Conservation (phyloP, 1,139 yeast species). For the Lizanozyma gosingica region DNA sequence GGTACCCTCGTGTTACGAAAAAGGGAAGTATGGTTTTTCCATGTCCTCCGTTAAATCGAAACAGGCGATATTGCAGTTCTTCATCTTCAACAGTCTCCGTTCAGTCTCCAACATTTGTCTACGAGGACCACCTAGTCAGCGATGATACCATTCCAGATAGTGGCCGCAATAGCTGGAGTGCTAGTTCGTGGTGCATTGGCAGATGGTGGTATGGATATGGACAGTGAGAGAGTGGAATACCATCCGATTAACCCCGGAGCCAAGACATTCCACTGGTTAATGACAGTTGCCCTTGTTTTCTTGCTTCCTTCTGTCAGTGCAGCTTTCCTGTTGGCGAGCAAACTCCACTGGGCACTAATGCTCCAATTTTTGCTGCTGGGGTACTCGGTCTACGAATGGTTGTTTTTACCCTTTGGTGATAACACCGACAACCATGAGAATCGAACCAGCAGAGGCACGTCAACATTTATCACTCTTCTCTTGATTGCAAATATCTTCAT, state of each 20-base stretch:
- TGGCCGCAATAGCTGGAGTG: too few relatives aligned
- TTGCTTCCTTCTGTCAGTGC: conserved; percentile 49
- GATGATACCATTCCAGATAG: too few relatives aligned
- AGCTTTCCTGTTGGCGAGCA: conserved; percentile 45
- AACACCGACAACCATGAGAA: conserved; percentile 52
- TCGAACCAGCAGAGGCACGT: conserved; percentile 55
- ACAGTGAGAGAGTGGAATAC: background rate
- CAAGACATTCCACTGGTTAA: conserved; percentile 58
- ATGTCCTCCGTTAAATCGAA: too few relatives aligned
- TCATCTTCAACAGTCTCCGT: too few relatives aligned
- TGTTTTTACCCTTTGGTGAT: conserved; percentile 55
- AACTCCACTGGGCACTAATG: conserved; percentile 34
- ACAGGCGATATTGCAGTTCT: too few relatives aligned
- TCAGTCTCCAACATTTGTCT: too few relatives aligned
- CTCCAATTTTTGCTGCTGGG: conserved; percentile 39
- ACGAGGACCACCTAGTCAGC: too few relatives aligned
- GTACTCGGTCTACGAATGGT: conserved; percentile 47
- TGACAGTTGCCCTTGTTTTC: conserved; percentile 36
- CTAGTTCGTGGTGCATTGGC: background rate
- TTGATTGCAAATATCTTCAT: conserved; percentile 39
- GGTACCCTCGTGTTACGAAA: too few relatives aligned
- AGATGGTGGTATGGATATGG: background rate
- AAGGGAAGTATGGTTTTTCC: too few relatives aligned
- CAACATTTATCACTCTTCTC: conserved; percentile 46
- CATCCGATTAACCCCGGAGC: conserved; percentile 29